These are phyloP conservation scores for Paecilomyces sp. DNA, from an alignment of 2,329 filamentous ascomycete genomes.

Conservation along the genomic window DNA sequence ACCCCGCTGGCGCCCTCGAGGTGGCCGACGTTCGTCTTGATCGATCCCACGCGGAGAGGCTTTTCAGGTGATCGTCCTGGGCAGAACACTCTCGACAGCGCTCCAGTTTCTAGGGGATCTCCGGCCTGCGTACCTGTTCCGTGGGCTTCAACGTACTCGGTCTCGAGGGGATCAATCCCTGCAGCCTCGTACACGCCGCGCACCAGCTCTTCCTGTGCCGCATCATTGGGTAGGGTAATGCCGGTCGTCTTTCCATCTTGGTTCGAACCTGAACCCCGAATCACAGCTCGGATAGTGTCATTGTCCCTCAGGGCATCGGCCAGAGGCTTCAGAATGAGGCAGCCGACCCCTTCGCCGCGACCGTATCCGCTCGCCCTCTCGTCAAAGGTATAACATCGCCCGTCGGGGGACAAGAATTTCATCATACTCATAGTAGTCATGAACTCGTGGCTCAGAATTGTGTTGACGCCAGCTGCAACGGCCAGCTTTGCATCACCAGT, in stretches of 20 bases:
- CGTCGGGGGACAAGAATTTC: not conserved
- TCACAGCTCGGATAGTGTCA: conserved; percentile 6
- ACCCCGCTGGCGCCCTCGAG: conserved; percentile 4
- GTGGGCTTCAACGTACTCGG: conserved; percentile 36
- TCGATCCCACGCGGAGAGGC: conserved; percentile 3
- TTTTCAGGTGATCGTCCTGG: conserved; percentile 58
- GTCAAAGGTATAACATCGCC: conserved; percentile 4
- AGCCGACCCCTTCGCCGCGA: conserved; percentile 7
- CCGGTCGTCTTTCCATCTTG: conserved; percentile 3
- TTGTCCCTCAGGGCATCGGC: conserved; percentile 5
- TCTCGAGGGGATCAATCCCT: conserved; percentile 21
- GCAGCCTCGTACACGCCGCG: conserved; percentile 28
- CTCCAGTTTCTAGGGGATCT: conserved; percentile 21
- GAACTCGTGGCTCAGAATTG: conserved; percentile 1
- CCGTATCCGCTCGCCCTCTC: conserved; percentile 3
- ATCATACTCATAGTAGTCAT: not conserved
- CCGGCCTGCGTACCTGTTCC: conserved; percentile 35
- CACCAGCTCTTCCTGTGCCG: conserved; percentile 34
- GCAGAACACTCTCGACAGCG: conserved; percentile 62
- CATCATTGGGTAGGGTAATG: conserved; percentile 12
- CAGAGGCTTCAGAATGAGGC: conserved; percentile 8
- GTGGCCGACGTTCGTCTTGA: conserved; percentile 30
- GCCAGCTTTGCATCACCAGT: conserved; percentile 1
- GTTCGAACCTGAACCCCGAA: not conserved
- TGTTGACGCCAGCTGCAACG: conserved; percentile 4